A percentile compares a stretch with the other conserved stretches of the same genome.
Evolutionary conservation across 495 filamentous ascomycete species (phyloP).

Genomic region (Podospora appendiculata): DNA sequence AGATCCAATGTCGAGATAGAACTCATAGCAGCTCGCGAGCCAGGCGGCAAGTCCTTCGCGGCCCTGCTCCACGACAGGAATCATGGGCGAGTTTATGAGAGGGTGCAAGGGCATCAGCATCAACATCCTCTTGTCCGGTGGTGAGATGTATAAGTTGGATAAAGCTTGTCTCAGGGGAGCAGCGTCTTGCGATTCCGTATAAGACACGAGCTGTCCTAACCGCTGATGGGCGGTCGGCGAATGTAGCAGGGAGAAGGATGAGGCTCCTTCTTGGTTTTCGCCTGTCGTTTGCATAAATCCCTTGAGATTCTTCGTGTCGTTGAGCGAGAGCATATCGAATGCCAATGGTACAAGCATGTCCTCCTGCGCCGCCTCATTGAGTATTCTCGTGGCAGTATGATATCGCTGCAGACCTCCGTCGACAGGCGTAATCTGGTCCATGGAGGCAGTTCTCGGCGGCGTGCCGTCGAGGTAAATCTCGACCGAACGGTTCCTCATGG

Average conservation of each 20-base stretch:
- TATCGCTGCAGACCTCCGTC: conserved; percentile 36
- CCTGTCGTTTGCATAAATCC: conserved; percentile 15
- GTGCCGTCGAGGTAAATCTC: conserved; percentile 68
- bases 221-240: conserved; percentile 10
- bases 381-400: conserved; percentile 13
- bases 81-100: conserved; percentile 52
- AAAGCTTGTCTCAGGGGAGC: conserved; percentile 17
- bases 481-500: conserved; percentile 91
- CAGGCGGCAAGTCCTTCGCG: conserved; percentile 30
- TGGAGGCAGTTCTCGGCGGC: conserved; percentile 8
- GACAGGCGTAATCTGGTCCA: conserved; percentile 28
- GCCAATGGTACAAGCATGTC: conserved; percentile 16
- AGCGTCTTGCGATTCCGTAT: conserved; percentile 19
- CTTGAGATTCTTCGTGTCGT: conserved; percentile 23
- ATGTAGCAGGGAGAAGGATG: conserved; percentile 8
- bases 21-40: conserved; percentile 41
- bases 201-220: conserved; percentile 13
- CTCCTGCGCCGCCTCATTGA: conserved; percentile 7
- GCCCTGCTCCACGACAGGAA: conserved; percentile 28
- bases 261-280: conserved; percentile 1
- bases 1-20: conserved; percentile 36
- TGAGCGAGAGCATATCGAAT: conserved; percentile 28
- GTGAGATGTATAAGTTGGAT: conserved; percentile 11
- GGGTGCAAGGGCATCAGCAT: conserved; percentile 54
- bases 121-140: conserved; percentile 32